Evolutionary conservation across 257 asterid species (phyloP).

Genomic region (Lavandula angustifolia): DNA sequence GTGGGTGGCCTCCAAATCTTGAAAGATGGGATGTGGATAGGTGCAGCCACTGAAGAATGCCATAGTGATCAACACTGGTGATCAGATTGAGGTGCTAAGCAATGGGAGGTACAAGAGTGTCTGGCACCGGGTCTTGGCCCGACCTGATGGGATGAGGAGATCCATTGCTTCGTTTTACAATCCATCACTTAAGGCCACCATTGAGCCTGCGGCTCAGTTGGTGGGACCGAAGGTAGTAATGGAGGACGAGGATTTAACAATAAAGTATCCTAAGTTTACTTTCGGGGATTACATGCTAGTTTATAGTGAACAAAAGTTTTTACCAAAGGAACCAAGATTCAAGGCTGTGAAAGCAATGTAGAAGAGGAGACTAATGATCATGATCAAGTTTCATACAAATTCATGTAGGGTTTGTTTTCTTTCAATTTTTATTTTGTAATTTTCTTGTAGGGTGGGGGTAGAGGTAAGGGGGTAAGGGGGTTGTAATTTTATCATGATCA

Average conservation of each 20-base stretch:
- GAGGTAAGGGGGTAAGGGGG: not conserved
- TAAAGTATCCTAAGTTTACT: slow-evolving; percentile 59
- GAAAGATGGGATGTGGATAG: slow-evolving; percentile 69
- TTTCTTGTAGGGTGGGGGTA: slow-evolving; percentile 3
- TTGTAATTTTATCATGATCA: too few species aligned
- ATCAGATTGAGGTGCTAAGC: slow-evolving; percentile 80
- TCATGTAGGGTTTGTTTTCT: not conserved
- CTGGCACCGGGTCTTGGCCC: slow-evolving; percentile 71
- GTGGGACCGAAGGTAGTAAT: slow-evolving; percentile 21
- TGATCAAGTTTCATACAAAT: not conserved
- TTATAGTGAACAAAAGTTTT: slow-evolving; percentile 69
- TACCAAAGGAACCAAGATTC: slow-evolving; percentile 85
- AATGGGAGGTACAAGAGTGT: slow-evolving; percentile 85
- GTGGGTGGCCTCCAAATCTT: slow-evolving; percentile 74
- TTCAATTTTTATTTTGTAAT: slow-evolving; percentile 3
- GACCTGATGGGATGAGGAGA: slow-evolving; percentile 56
- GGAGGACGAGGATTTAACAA: slow-evolving; percentile 20
- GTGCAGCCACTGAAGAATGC: slow-evolving; percentile 70
- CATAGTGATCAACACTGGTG: slow-evolving; percentile 75
- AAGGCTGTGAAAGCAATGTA: slow-evolving; percentile 60
- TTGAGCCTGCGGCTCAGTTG: slow-evolving; percentile 56
- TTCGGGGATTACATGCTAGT: slow-evolving; percentile 81
- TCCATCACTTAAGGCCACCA: slow-evolving; percentile 70
- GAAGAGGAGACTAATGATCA: not conserved
- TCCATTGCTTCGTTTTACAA: slow-evolving; percentile 83